Base-by-base conservation (phyloP, 331 rosid species). In the Quercus tomentella region DNA sequence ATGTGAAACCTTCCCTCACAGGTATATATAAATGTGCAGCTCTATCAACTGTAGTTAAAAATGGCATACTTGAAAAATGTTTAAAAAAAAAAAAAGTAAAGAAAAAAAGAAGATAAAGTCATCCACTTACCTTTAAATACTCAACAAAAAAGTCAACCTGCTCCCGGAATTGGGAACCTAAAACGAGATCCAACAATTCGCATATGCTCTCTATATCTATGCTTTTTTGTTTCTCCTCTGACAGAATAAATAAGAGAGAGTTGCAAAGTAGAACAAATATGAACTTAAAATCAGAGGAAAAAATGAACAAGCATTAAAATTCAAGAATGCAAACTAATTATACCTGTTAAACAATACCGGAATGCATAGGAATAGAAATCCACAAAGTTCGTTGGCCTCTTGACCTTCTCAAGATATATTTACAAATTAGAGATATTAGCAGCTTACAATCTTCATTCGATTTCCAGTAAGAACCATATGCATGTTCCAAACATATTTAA, bases 181-280 rank as follows among this genome's bases (percentile, higher is more conserved):
- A 75, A 80, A 93, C 94, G 83, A 93, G 91, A 79, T 83, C 77
- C 82, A 93, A 87, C 79, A 93, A 83, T 78, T 87, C 83, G 63
- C 97, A 93, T 55, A 93, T 87, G 88, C 97, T 93, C 84, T 93
- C 97, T 79, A 91, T 87, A 81, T 93, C 97, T 78, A 93, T 91
- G 91, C 97, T 91, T 87, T 91, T 93, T 87, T 93, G 97, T 80
- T 96, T 96, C 91, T 93, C 99, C 96, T 96, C 98, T 96, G 89
- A 71, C 30, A 83, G 80, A 79, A 74, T 65, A 55, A 76, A 82
- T 72, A 55, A 41, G 63, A 74, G 6, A 70, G 58, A 75, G 68
- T 77, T 72, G 69, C 45, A 79, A 79, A 73, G 66, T 51, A 56
- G 35, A 37, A 68, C 22, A 56, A 52, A 37, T 56, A 51, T 33